phyloP scores from a whole-genome alignment of 2,329 filamentous ascomycete genomes.

The Fusarium mangiferae region DNA sequence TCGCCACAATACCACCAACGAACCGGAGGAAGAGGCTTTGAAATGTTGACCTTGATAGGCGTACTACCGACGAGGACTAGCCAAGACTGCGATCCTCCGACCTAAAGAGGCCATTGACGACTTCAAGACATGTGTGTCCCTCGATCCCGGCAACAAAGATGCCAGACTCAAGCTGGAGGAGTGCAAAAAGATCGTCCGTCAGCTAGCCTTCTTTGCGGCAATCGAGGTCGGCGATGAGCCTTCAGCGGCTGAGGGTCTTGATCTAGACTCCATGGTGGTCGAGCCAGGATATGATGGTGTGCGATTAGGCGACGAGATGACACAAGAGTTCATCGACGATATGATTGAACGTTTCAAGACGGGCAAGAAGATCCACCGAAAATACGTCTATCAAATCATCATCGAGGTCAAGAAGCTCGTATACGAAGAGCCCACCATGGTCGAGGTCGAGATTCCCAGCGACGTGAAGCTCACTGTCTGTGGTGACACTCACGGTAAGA shows the following conservation, averaged over 20 bases:
- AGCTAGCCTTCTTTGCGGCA: conserved; percentile 91
- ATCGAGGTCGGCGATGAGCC: conserved; percentile 94
- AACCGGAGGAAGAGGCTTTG: conserved; percentile 1
- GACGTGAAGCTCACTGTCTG: conserved; percentile 90
- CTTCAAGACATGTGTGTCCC: conserved; percentile 89
- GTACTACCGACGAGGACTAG: conserved; percentile 92
- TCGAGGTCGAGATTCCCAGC: conserved; percentile 84
- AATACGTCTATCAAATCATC: conserved; percentile 98
- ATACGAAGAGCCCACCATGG: conserved; percentile 95
- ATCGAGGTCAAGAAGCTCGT: conserved; percentile 89
- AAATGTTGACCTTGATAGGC: conserved; percentile 64
- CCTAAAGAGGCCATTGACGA: conserved; percentile 90
- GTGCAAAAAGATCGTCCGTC: conserved; percentile 93
- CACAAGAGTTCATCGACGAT: conserved; percentile 94
- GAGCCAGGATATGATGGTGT: conserved; percentile 89
- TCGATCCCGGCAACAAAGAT: conserved; percentile 89
- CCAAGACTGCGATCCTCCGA: conserved; percentile 89
- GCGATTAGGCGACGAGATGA: conserved; percentile 83
- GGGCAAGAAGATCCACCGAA: conserved; percentile 93
- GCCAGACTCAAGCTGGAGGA: conserved; percentile 91
- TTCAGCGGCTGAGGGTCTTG: conserved; percentile 89
- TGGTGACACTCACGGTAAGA: conserved; percentile 91
- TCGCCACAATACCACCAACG: conserved; percentile 35
- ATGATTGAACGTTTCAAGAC: conserved; percentile 97
- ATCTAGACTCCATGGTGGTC: conserved; percentile 85